Evolutionary conservation across 768 basidiomycete species (phyloP), one percentile per base, ranked within the genome.

Genomic region (Gautieria morchelliformis): DNA sequence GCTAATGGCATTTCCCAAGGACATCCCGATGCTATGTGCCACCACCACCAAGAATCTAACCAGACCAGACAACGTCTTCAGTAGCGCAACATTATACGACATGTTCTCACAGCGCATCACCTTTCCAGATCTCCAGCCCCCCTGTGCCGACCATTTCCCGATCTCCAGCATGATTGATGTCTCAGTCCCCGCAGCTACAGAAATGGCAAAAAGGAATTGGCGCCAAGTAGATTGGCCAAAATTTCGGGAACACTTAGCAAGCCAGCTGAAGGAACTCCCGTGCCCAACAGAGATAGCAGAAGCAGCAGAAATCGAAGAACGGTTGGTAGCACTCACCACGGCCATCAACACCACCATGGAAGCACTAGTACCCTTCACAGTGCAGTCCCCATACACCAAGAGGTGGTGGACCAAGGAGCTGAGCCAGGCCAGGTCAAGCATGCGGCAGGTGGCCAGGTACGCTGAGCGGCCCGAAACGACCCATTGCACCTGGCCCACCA

Each of bases 51-150:
- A 70, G 17, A 75, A 74, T 56, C 66, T 63, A 46, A 71, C 72
- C 4, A 48, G 72, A 12, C 68, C 70, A 4, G 75, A 80, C 63
- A 79, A 81, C 52, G 71, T 79, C 0, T 79, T 74, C 58, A 58
- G 62, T 33, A 60, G 70, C 6, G 40, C 46, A 0, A 37, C 56
- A 1, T 45, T 70, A 0, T 30, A 54, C 0, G 60, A 67, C 4
- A 8, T 33, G 0, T 41, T 75, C 1, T 56, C 68, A 9, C 5
- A 46, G 3, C 77, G 75, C 62, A 46, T 65, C 10, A 64, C 64
- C 1, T 35, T 52, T 4, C 63, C 60, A 1, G 58, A 56, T 1
- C 2, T 50, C 0, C 60, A 44, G 5, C 69, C 67, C 0, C 47
- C 63, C 0, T 55, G 57, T 3, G 69, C 76, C 5, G 74, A 80